phyloP scores from a whole-genome alignment of 176 grass and related monocot species.

The Triticum monococcum region DNA sequence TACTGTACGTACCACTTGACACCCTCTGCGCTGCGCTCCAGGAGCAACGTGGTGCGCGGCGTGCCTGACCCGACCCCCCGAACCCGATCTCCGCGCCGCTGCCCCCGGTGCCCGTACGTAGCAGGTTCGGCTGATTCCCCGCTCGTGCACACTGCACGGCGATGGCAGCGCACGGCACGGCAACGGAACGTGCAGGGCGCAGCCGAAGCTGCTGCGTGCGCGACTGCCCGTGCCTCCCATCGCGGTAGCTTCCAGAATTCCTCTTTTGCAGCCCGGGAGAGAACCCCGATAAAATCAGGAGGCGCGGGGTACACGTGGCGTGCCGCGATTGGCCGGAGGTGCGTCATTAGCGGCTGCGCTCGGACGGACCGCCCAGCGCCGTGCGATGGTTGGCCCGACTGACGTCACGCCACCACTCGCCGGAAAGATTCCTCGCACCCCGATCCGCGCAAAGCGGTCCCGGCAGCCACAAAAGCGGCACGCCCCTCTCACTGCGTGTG shows the following conservation, averaged over 20 bases:
- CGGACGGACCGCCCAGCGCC: background rate
- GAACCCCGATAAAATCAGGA: background rate
- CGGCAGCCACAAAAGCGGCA: background rate
- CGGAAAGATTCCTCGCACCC: constrained; percentile 6
- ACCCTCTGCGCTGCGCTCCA: background rate
- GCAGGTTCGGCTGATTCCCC: background rate
- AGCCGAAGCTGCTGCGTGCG: background rate
- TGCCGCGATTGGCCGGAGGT: background rate
- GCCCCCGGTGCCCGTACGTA: background rate
- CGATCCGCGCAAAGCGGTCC: constrained; percentile 7
- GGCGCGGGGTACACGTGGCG: background rate
- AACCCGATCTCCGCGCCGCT: background rate
- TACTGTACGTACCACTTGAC: background rate
- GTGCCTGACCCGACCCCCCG: background rate
- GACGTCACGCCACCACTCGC: background rate
- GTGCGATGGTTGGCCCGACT: background rate
- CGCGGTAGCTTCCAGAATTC: background rate
- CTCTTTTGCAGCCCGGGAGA: background rate
- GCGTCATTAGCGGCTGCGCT: background rate
- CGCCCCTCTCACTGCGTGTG: background rate
- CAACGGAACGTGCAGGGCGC: background rate
- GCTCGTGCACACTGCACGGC: background rate
- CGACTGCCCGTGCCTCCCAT: background rate
- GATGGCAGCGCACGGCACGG: background rate
- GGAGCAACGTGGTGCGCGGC: background rate